These are phyloP conservation scores for Oxytropis ochrocephala DNA, from an alignment of 306 rosid genomes.

Conservation along the genomic window DNA sequence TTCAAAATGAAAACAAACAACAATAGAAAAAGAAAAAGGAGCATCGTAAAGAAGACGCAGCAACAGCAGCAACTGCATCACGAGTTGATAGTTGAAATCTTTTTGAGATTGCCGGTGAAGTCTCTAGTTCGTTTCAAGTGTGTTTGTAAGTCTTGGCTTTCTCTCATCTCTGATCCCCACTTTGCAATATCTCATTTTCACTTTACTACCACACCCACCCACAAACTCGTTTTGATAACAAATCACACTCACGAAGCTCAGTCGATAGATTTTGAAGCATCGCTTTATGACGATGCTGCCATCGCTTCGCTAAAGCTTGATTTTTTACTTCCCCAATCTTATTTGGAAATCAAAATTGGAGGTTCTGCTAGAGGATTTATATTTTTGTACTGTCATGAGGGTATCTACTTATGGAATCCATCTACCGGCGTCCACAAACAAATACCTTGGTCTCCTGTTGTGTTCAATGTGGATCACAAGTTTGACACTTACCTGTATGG, in stretches of 20 bases:
- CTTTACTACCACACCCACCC: background rate
- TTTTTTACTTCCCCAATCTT: background rate
- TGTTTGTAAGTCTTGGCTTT: background rate
- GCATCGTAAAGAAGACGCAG: background rate
- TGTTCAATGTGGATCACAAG: accelerated
- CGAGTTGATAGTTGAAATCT: background rate
- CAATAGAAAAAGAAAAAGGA: background rate
- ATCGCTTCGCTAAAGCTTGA: background rate
- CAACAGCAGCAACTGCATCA: background rate
- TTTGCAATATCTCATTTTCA: slow-evolving; percentile 6
- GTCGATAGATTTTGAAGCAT: background rate
- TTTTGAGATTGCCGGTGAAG: background rate
- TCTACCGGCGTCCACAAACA: background rate
- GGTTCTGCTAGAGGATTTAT: background rate
- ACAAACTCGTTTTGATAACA: background rate
- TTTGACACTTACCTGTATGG: background rate
- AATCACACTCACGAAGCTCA: background rate
- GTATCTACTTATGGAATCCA: background rate
- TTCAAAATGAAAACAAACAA: background rate
- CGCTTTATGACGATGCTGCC: background rate
- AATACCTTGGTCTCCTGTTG: background rate
- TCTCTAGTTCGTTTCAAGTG: background rate
- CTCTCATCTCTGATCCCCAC: background rate
- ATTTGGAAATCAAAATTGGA: no score
- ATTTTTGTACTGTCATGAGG: background rate